These are phyloP conservation scores for Zymoseptoria brevis DNA, from an alignment of 2,329 filamentous ascomycete genomes.

Conservation along the genomic window DNA sequence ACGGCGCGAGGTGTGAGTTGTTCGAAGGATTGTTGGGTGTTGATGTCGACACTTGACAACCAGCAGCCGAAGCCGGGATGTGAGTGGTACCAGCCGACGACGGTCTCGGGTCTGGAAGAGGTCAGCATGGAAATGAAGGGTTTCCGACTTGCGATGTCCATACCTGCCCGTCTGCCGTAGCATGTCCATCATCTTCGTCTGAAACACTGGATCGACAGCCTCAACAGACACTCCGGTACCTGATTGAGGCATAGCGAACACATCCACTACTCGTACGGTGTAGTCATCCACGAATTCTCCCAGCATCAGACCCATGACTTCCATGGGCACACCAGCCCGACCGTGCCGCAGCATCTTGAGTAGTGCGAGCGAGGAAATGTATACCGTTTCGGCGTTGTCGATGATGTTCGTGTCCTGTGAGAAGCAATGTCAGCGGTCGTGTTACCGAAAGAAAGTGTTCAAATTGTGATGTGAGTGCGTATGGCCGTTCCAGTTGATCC, in stretches of 20 bases:
- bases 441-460: no score
- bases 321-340: conserved; percentile 96
- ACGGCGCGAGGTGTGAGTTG: conserved; percentile 94
- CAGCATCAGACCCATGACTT: conserved; percentile 99
- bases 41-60: conserved; percentile 98
- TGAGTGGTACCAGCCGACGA: conserved; percentile 99
- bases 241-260: conserved; percentile 98
- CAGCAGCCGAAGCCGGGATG: conserved; percentile 99
- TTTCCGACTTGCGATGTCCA: no score
- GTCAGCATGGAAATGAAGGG: no score
- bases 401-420: conserved; percentile 86
- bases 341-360: conserved; percentile 99
- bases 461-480: neutral
- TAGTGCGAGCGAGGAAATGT: conserved; percentile 94
- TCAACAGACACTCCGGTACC: conserved; percentile 97
- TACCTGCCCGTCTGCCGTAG: conserved; percentile 91
- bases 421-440: conserved; percentile 8
- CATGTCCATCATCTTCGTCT: conserved; percentile 99
- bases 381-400: conserved; percentile 98
- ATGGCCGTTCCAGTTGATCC: neutral
- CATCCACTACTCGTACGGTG: conserved; percentile 94
- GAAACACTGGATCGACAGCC: conserved; percentile 95
- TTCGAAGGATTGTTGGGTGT: conserved; percentile 99
- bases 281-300: conserved; percentile 99
- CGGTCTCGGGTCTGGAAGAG: conserved; percentile 70